Evolutionary conservation across 345 rosid species (phyloP), one percentile per base, ranked within the genome.

Genomic region (Jatropha curcas): DNA sequence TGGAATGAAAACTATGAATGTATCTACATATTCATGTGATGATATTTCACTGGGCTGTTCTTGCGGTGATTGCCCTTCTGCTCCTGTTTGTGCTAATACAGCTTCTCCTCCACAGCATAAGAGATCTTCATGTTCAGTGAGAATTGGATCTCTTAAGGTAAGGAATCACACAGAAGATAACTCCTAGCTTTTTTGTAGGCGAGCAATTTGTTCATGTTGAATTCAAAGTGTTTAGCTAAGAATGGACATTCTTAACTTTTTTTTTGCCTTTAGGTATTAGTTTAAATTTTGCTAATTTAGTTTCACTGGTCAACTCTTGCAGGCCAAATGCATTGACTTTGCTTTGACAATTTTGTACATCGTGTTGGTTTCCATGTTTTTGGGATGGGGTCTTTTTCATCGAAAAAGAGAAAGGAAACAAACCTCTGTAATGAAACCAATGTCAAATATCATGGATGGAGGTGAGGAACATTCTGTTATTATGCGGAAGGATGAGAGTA

Each of bases 1-100:
- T 75, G 97, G 94, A 79, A 89, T 95, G 91, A 86, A 69, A 79
- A 83, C 97, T 51, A 95, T 92, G 99, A 92, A 95, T 76, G 93
- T 86, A 64, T 85, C 99, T 69, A 73, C 89, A 37, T 92, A 90
- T 82, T 88, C 97, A 24, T 95, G 99, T 60, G 75, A 80, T 77
- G 99, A 92, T 80, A 86, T 77, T 76, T 83, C 94, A 27, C 88
- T 95, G 71, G 96, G 97, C 30, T 95, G 98, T 77, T 95, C 99
- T 81, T 95, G 99, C 58, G 99, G 99, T 70, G 99, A 95, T 86
- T 95, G 98, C 80, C 89, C 90, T 67, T 82, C 89, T 56, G 83
- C 98, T 71, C 50, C 88, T 82, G 87, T 79, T 72, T 95, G 99
- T 87, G 84, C 94, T 6, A 84, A 75, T 74, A 77, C 83, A 68